phyloP scores from a whole-genome alignment of 139 green algal species.

The Chlamydomonas eustigma region DNA sequence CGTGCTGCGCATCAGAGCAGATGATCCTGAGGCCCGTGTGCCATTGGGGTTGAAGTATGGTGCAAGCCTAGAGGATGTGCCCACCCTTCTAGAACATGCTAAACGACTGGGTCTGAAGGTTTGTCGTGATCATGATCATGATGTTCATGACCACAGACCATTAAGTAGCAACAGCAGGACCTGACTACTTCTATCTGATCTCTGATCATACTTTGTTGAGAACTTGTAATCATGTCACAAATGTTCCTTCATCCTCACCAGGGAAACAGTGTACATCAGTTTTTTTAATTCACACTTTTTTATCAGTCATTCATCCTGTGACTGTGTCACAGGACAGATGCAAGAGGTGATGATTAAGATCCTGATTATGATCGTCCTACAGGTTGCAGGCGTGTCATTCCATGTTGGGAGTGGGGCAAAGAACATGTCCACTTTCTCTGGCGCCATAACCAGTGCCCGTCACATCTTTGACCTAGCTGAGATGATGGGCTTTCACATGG shows the following conservation, averaged over 20 bases:
- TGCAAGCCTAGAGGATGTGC: constrained; percentile 25
- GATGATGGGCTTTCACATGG: constrained; percentile 41
- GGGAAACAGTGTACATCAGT: no score
- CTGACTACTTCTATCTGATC: no score
- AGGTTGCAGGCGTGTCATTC: constrained; percentile 86
- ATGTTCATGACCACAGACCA: no score
- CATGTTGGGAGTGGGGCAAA: constrained; percentile 85
- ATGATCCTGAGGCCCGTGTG: constrained; percentile 52
- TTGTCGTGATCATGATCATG: background rate
- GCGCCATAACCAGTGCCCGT: constrained; percentile 57
- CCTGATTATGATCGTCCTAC: no score
- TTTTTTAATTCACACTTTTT: no score
- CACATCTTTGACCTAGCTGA: constrained; percentile 37
- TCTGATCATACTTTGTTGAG: no score
- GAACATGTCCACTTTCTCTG: constrained; percentile 67
- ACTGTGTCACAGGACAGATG: no score
- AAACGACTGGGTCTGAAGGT: constrained; percentile 31
- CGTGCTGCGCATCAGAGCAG: constrained; percentile 84
- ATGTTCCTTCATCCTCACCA: no score
- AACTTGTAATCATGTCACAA: no score
- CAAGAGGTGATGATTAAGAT: no score
- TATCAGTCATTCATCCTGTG: no score
- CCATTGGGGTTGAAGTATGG: constrained; percentile 48
- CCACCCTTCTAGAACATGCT: constrained; percentile 28
- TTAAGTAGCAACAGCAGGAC: no score